Evolutionary conservation across 176 grass and related monocot genomes (phyloP).

Genomic region (Panicum miliaceum): DNA sequence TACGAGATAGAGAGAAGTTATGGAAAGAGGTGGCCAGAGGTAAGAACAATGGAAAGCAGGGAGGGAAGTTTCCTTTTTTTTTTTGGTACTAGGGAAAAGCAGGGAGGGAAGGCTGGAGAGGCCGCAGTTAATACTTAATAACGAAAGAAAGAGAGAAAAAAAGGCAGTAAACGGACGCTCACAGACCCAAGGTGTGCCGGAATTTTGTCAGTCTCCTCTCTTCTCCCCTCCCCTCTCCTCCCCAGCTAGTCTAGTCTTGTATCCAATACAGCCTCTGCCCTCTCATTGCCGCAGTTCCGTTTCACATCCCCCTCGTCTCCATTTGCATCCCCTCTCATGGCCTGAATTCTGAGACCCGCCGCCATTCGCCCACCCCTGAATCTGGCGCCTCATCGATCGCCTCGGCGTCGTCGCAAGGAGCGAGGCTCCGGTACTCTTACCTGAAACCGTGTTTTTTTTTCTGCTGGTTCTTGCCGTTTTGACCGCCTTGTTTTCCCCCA

Average conservation of each 20-base stretch:
- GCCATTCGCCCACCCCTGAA: conserved; percentile 26
- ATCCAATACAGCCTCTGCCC: conserved; percentile 10
- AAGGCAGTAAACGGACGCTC: conserved; percentile 42
- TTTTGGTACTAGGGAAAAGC: neutral
- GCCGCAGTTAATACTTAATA: no score
- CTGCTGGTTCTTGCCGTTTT: conserved; percentile 42
- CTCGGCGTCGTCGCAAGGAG: neutral
- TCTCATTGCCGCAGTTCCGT: conserved; percentile 20
- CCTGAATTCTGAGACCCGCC: conserved; percentile 28
- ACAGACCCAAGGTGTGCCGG: conserved; percentile 39
- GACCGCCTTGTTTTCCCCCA: conserved; percentile 41
- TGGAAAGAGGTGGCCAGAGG: neutral
- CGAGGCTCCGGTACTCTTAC: conserved; percentile 29
- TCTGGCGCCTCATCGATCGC: conserved; percentile 10
- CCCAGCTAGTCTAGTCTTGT: neutral
- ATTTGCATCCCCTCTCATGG: neutral
- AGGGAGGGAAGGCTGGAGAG: neutral
- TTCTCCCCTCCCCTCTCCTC: neutral
- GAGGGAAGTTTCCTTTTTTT: neutral
- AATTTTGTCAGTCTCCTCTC: conserved; percentile 50
- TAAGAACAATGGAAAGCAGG: neutral
- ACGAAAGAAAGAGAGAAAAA: neutral
- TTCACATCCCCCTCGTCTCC: conserved; percentile 1
- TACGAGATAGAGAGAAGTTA: neutral
- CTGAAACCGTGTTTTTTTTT: conserved; percentile 4